Base-by-base conservation (phyloP, 805 yeast species). In the Candida nemodendra region DNA sequence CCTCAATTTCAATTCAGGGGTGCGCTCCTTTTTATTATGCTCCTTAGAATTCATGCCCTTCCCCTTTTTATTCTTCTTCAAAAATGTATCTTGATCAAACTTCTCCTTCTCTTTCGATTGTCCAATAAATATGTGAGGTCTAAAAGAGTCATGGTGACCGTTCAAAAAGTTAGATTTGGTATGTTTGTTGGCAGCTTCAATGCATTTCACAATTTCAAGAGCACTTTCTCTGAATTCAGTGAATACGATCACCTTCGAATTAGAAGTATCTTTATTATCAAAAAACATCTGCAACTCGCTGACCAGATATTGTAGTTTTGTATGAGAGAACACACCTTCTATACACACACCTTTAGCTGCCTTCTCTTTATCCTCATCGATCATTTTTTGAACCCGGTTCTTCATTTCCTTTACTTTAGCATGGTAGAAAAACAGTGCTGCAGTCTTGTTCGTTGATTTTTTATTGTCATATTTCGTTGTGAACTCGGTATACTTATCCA, bases 201-300 rank as follows among this genome's bases (percentile, higher is more conserved):
- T 62, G 36, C 72, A 73, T 46, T 78, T 79, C 2, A 86, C 87
- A 30, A 93, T 83, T 45, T 90, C 97, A 27, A 86, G 64, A 0
- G 98, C 99, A 4, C 96, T 83, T 46, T 87, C 95, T 57, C 99
- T 74, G 42, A 78, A 75, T 56, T 90, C 96, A 0, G 95, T 84
- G 59, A 93, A 93, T 0, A 93, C 72, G 29, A 93, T 95, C 3
- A 83, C 93, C 47, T 86, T 74, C 1, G 95, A 84, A 36, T 79
- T 74, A 2, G 58, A 49, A 9, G 62, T 64, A 24, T 68, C 61
- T 3, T 61, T 48, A 4, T 60, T 53, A 3, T 59, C 53, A 44
- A 81, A 79, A 51, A 87, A 90, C 2, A 60, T 62, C 3, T 60
- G 54, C 30, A 90, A 57, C 48, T 83, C 84, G 8, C 74, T 71